Conservation (phyloP, 2,329 filamentous ascomycete species). For the Fusarium acutatum region DNA sequence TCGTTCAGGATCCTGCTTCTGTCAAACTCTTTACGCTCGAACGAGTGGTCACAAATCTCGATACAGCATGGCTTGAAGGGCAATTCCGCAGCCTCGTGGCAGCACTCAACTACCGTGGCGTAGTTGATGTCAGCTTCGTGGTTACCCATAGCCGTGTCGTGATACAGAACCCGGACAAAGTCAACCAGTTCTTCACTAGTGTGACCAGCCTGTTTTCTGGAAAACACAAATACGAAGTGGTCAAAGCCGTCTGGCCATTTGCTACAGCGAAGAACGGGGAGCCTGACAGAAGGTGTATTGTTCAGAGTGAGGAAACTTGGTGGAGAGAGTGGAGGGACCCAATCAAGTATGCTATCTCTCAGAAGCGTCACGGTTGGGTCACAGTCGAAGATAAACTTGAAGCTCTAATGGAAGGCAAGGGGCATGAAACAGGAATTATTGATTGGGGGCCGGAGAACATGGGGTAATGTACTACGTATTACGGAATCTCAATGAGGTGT, state of each 20-base stretch:
- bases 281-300: constrained; percentile 54
- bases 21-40: constrained; percentile 62
- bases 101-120: constrained; percentile 59
- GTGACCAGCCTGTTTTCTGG: constrained; percentile 61
- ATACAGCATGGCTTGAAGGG: constrained; percentile 63
- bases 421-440: constrained; percentile 47
- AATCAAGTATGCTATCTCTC: constrained; percentile 55
- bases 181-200: constrained; percentile 63
- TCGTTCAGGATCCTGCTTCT: constrained; percentile 54
- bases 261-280: constrained; percentile 58
- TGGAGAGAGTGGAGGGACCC: constrained; percentile 53
- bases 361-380: constrained; percentile 52
- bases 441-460: constrained; percentile 55
- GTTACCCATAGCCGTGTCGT: constrained; percentile 59
- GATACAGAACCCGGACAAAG: constrained; percentile 60
- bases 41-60: constrained; percentile 62
- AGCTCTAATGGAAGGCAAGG: constrained; percentile 59
- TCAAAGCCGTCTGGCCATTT: constrained; percentile 66
- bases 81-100: constrained; percentile 62
- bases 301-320: constrained; percentile 66
- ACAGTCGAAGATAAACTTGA: constrained; percentile 64
- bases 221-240: constrained; percentile 63
- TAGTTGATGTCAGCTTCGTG: constrained; percentile 59
- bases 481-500: not conserved
- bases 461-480: not conserved